Base-by-base conservation (phyloP, 257 asterid genomes). In the Euphrasia confusa region DNA sequence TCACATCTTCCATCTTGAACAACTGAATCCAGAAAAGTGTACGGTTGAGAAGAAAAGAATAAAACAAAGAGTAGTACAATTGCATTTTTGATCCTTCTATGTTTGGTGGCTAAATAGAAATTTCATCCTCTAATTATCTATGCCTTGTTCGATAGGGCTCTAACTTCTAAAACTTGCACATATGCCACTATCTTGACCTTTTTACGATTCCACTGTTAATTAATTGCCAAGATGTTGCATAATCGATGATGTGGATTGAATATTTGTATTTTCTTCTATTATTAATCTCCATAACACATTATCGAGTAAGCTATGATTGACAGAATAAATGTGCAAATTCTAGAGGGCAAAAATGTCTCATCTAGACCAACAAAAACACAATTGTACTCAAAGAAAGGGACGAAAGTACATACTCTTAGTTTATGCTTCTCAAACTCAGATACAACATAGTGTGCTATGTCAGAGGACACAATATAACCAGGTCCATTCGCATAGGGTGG, bases 401-500 rank as follows among this genome's bases (percentile, higher is more conserved):
- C 15, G 0, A 64, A 45, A 24, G 14, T 62, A 64, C 84, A 10
- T 80, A 88, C 98, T 70, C 95, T 83, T 72, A 92, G 69, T 77
- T 79, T 88, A 73, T 86, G 95, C 64, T 78, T 83, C 88, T 88
- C 95, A 69, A 92, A 92, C 69, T 86, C 87, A 8, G 88, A 68
- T 62, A 85, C 92, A 56, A 72, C 57, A 11, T 80, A 76, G 48
- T 73, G 68, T 54, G 98, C 94, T 18, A 92, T 70, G 74, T 92
- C 98, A 39, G 85, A 74, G 56, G 98, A 83, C 62, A 92, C 64
- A 72, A 92, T 59, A 75, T 92, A 92, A 60, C 97, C 98, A 70
- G 98, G 98, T 56, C 98, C 98, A 49, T 92, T 92, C 2, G 98
- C 95, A 35, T 92, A 92, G 40, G 95, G 89, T 50, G 98, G 98